Percentiles rank a stretch among this genome's conserved stretches.
These are phyloP conservation scores for Lecanoromycetidae sp. DNA, from an alignment of 2,329 filamentous ascomycete species.

Conservation along the genomic window DNA sequence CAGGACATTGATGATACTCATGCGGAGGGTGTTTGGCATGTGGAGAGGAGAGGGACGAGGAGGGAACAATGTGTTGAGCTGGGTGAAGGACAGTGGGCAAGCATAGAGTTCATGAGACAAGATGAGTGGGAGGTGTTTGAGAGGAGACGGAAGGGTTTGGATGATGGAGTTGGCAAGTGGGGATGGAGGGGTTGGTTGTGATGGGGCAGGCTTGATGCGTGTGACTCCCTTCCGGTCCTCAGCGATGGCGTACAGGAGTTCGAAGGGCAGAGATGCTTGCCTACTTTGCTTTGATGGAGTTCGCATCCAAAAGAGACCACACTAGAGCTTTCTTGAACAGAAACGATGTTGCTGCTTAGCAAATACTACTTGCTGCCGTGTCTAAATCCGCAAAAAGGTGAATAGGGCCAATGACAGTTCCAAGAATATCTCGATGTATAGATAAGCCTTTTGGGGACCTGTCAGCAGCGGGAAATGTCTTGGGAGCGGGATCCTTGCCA, in stretches of 20 bases:
- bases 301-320: neutral
- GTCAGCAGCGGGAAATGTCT: too few species aligned
- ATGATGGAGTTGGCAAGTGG: neutral
- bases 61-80: neutral
- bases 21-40: neutral
- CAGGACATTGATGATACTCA: neutral
- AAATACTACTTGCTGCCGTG: too few species aligned
- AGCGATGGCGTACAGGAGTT: neutral
- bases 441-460: too few species aligned
- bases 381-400: too few species aligned
- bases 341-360: too few species aligned
- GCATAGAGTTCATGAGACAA: conserved; percentile 9
- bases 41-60: neutral
- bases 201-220: neutral
- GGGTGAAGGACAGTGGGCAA: neutral
- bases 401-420: too few species aligned
- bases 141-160: neutral
- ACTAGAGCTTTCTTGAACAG: too few species aligned
- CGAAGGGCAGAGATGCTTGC: too few species aligned
- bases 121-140: conserved; percentile 4
- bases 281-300: too few species aligned
- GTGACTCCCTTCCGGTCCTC: neutral
- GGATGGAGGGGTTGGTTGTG: neutral
- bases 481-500: too few species aligned
- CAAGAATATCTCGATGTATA: too few species aligned